Base-by-base conservation (phyloP, 345 rosid genomes). In the Moricandia arvensis region DNA sequence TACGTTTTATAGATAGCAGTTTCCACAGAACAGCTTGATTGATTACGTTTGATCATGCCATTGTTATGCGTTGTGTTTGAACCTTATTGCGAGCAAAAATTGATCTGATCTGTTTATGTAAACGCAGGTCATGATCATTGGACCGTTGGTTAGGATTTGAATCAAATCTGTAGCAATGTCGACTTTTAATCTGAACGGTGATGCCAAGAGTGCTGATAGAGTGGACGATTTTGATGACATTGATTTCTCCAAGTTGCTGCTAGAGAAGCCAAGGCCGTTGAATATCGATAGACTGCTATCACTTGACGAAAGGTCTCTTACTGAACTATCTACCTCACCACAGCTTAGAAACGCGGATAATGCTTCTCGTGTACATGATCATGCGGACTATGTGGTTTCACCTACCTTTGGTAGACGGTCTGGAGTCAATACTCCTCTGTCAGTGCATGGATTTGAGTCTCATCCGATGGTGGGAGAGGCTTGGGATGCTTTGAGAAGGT, bases 391-490 rank as follows among this genome's bases (percentile, higher is more conserved):
- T 18, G 60, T 78, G 27, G 29, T 17, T 60, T 89, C 98, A 0
- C 96, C 98, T 0, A 83, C 66, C 37, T 21, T 71, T 43, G 24
- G 24, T 21, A 21, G 24, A 21, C 24, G 24, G 1, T 21, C 24
- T 21, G 92, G 89, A 10, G 83, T 83, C 29, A 85, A 82, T 79
- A 86, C 93, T 24, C 97, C 98, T 35, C 76, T 79, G 77, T 79
- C 85, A 33, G 75, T 69, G 13, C n/a, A 35, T 41, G 86, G 77
- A 35, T 80, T 80, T 54, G 96, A 89, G 58, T 69, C 88, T 4
- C 93, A 88, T 80, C 97, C 94, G 1, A 79, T 81, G 78, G 85
- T 90, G 21, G 84, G 84, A 26, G 97, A 95, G 76, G 97, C 96
- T 54, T 92, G 97, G 97, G 93, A 88, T 38, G 90, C 91, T 45